phyloP scores from a whole-genome alignment of 1,284 basidiomycete genomes.

The Trametes polyzona region DNA sequence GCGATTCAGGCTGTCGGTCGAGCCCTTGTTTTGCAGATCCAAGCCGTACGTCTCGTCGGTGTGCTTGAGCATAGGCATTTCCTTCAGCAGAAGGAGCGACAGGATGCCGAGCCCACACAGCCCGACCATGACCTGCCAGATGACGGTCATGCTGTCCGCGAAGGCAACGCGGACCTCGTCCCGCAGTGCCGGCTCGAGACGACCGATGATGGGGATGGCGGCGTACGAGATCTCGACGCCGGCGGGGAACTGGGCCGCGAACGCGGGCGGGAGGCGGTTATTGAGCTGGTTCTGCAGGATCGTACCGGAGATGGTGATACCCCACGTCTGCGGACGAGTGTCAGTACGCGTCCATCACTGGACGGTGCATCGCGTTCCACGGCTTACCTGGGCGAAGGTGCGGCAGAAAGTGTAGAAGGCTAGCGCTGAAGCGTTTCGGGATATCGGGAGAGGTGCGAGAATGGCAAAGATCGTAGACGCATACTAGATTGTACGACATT shows the following conservation, averaged over 20 bases:
- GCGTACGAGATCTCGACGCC: conserved; percentile 42
- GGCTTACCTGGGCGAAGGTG: conserved; percentile 30
- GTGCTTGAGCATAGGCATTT: conserved; percentile 36
- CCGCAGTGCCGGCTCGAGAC: conserved; percentile 37
- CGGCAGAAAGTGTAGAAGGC: conserved; percentile 39
- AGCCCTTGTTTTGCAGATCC: no score
- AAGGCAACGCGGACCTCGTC: conserved; percentile 40
- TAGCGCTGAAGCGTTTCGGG: conserved; percentile 33
- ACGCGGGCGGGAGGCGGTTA: conserved; percentile 37
- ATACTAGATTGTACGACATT: conserved; percentile 20
- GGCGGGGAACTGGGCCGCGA: conserved; percentile 36
- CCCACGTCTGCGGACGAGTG: conserved; percentile 37
- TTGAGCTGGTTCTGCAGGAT: conserved; percentile 46
- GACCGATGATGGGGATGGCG: conserved; percentile 40
- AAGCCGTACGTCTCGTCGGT: conserved; percentile 35
- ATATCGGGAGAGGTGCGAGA: conserved; percentile 38
- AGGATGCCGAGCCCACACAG: conserved; percentile 39
- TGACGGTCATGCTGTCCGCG: conserved; percentile 34
- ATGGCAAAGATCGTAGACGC: conserved; percentile 36
- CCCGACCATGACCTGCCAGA: conserved; percentile 43
- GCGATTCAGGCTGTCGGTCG: background rate
- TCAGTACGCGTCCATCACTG: background rate
- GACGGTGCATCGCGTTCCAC: no score
- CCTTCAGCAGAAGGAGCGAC: conserved; percentile 37
- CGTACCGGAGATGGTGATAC: conserved; percentile 41